phyloP scores from a whole-genome alignment of 352 stramenopile genomes.

The Pythium aristosporum region DNA sequence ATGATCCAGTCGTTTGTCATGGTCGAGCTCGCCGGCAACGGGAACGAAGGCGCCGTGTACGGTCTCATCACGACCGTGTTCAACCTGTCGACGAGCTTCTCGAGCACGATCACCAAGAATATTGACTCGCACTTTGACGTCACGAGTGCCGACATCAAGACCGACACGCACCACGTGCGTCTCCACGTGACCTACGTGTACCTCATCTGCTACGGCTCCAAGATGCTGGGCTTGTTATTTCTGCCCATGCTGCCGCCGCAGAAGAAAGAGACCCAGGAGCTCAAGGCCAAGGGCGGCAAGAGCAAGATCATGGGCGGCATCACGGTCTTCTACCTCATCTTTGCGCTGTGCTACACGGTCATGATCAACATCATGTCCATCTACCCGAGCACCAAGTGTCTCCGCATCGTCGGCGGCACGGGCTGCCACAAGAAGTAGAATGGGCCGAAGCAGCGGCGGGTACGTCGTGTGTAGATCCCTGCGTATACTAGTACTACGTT shows the following conservation, averaged over 20 bases:
- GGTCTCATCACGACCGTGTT: constrained; percentile 20
- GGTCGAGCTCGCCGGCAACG: constrained; percentile 30
- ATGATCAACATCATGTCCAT: constrained; percentile 33
- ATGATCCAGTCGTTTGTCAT: constrained; percentile 18
- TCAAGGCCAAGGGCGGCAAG: constrained; percentile 23
- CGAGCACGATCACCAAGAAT: constrained; percentile 25
- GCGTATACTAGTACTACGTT: not conserved
- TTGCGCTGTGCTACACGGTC: constrained; percentile 25
- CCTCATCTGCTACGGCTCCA: constrained; percentile 22
- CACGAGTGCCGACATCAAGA: constrained; percentile 21
- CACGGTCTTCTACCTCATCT: constrained; percentile 25
- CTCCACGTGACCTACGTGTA: constrained; percentile 24
- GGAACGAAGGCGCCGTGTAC: constrained; percentile 28
- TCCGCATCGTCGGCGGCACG: constrained; percentile 26
- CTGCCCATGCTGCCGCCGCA: constrained; percentile 29
- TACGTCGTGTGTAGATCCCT: not conserved
- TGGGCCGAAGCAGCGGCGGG: constrained; percentile 6
- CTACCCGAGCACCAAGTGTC: constrained; percentile 29
- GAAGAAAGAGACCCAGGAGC: constrained; percentile 22
- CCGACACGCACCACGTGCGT: constrained; percentile 24
- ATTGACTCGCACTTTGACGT: constrained; percentile 27
- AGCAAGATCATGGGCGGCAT: constrained; percentile 23
- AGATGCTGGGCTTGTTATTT: constrained; percentile 24
- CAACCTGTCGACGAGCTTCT: constrained; percentile 24
- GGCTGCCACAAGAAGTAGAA: constrained; percentile 19